phyloP scores from a whole-genome alignment of 495 filamentous ascomycete species.

The Oleoguttula mirabilis region DNA sequence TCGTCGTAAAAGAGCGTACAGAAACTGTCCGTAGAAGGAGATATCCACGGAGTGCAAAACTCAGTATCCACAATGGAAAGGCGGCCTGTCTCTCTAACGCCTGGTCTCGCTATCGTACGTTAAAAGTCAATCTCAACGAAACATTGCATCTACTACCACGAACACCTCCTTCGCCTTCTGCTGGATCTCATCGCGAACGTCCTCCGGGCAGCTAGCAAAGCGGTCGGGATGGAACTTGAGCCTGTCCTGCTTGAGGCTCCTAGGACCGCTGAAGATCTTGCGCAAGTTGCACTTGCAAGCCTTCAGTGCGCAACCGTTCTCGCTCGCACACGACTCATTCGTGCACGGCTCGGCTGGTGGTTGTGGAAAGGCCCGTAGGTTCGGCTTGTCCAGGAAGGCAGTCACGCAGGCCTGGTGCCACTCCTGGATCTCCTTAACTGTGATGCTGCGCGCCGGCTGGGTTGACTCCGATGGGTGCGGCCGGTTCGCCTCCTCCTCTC shows the following conservation, averaged over 20 bases:
- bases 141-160: not conserved
- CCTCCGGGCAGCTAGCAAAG: not conserved
- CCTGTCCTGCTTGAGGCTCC: not conserved
- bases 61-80: too few species aligned
- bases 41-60: too few species aligned
- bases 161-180: not conserved
- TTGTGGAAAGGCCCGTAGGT: not conserved
- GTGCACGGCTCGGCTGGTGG: conserved; percentile 1
- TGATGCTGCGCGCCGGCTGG: too few species aligned
- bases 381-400: not conserved
- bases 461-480: too few species aligned
- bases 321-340: not conserved
- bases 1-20: too few species aligned
- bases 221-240: not conserved
- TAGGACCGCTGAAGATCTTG: not conserved
- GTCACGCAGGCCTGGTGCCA: not conserved
- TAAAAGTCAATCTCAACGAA: too few species aligned
- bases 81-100: too few species aligned
- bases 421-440: too few species aligned
- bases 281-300: not conserved
- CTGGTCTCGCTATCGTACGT: too few species aligned
- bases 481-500: too few species aligned
- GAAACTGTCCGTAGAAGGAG: too few species aligned
- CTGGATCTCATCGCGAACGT: not conserved
- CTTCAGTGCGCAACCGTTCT: too few species aligned